These are phyloP conservation scores for Andrographis paniculata DNA, from an alignment of 305 asterid species.

Conservation along the genomic window DNA sequence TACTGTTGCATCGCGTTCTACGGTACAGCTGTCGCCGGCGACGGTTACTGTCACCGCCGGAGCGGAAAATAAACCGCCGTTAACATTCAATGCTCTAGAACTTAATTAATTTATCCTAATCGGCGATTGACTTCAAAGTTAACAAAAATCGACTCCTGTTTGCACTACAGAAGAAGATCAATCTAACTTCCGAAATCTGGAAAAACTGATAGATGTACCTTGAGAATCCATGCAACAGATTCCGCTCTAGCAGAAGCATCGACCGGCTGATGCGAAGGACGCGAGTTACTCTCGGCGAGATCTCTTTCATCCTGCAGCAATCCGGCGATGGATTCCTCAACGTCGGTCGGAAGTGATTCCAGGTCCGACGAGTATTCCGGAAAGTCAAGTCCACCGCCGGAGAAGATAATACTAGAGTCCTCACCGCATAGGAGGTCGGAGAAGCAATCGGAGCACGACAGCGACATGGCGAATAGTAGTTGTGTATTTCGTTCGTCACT, in stretches of 20 bases:
- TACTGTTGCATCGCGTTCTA: slow-evolving; percentile 29
- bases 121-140: neutral
- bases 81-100: too few relatives aligned
- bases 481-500: slow-evolving; percentile 28
- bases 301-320: slow-evolving; percentile 64
- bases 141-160: too few relatives aligned
- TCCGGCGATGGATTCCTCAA: slow-evolving; percentile 62
- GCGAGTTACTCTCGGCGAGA: slow-evolving; percentile 33
- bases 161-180: too few relatives aligned
- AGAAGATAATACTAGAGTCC: slow-evolving; percentile 40
- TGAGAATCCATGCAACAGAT: slow-evolving; percentile 81
- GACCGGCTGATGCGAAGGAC: slow-evolving; percentile 30
- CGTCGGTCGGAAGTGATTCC: slow-evolving; percentile 31
- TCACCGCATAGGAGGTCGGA: slow-evolving; percentile 84
- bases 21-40: slow-evolving; percentile 10
- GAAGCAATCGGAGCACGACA: slow-evolving; percentile 71
- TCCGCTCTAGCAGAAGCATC: slow-evolving; percentile 57
- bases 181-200: slow-evolving; percentile 15
- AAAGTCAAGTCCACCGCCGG: slow-evolving; percentile 39
- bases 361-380: slow-evolving; percentile 62
- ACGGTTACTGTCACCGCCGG: neutral
- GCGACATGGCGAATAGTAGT: slow-evolving; percentile 43
- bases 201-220: slow-evolving; percentile 38
- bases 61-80: too few relatives aligned
- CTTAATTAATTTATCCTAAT: slow-evolving; percentile 7